phyloP scores from a whole-genome alignment of 2,329 filamentous ascomycete species.

The Ascochyta fabae region DNA sequence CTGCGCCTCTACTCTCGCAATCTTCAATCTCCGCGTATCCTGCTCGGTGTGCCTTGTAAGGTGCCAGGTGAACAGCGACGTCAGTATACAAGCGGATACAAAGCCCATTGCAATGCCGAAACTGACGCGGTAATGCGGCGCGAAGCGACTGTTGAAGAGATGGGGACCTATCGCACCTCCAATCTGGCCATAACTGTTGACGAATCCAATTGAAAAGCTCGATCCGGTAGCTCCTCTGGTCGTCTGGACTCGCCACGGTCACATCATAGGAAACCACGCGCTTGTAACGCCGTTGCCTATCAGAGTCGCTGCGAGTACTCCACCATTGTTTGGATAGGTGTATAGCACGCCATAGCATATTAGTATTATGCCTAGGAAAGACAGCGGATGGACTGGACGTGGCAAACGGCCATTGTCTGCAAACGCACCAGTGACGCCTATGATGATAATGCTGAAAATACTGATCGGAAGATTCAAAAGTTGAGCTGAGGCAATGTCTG shows the following conservation, averaged over 20 bases:
- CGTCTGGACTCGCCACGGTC: constrained; percentile 50
- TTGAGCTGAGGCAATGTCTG: constrained; percentile 21
- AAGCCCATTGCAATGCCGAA: constrained; percentile 49
- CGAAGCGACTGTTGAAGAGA: constrained; percentile 53
- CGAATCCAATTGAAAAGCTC: constrained; percentile 54
- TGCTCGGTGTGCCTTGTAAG: constrained; percentile 51
- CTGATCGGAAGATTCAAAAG: constrained; percentile 22
- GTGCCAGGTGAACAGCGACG: constrained; percentile 51
- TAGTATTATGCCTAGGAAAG: constrained; percentile 54
- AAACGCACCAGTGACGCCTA: constrained; percentile 45
- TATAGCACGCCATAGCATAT: constrained; percentile 46
- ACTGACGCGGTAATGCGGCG: constrained; percentile 49
- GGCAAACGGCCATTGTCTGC: constrained; percentile 40
- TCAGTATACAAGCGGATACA: constrained; percentile 50
- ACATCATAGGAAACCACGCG: constrained; percentile 43
- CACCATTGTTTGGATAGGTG: constrained; percentile 42
- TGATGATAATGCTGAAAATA: constrained; percentile 53
- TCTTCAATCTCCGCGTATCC: constrained; percentile 40
- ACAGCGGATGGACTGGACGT: constrained; percentile 51
- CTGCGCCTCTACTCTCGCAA: constrained; percentile 22
- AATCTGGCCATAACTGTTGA: constrained; percentile 53
- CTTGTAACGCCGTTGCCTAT: constrained; percentile 23
- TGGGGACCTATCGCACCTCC: constrained; percentile 56
- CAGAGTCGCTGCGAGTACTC: constrained; percentile 50
- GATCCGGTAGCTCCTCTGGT: constrained; percentile 47